A percentile compares a stretch with the other conserved stretches of the same genome.
Conservation (phyloP, 2,329 filamentous ascomycete species). For the Paradendryphiella salina region DNA sequence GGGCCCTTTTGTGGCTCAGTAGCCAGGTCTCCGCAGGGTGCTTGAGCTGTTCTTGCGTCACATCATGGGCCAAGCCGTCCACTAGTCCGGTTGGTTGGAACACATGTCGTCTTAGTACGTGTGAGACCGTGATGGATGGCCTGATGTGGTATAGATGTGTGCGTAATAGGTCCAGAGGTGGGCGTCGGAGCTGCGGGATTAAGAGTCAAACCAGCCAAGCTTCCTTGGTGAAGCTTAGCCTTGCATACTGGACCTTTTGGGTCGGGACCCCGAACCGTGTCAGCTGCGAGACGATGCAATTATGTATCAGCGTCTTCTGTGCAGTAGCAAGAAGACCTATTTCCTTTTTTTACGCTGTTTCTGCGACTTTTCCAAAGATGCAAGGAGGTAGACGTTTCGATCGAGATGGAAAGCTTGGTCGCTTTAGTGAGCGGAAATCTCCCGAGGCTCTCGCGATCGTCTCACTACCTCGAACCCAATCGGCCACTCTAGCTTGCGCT, state of each 20-base stretch:
- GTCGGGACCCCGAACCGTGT: not conserved
- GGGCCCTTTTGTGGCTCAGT: slow-evolving; percentile 30
- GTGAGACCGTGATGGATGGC: slow-evolving; percentile 16
- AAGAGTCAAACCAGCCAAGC: slow-evolving; percentile 21
- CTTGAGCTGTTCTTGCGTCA: slow-evolving; percentile 14
- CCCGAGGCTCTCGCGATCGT: slow-evolving; percentile 14
- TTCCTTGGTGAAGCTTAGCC: slow-evolving; percentile 40
- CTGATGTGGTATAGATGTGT: slow-evolving; percentile 27
- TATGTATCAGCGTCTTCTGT: not conserved
- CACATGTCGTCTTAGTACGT: slow-evolving; percentile 3
- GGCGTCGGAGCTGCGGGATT: slow-evolving; percentile 5
- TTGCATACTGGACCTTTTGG: not conserved
- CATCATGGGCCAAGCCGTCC: slow-evolving; percentile 21
- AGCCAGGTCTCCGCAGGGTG: slow-evolving; percentile 9
- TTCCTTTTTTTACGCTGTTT: not conserved
- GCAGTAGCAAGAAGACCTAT: not conserved
- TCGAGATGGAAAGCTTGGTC: slow-evolving; percentile 13
- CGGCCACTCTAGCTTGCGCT: slow-evolving; percentile 16
- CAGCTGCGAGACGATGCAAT: not conserved
- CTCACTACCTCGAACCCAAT: not conserved
- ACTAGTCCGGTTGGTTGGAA: slow-evolving; percentile 11
- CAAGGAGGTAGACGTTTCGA: not conserved
- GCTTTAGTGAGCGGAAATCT: slow-evolving; percentile 27
- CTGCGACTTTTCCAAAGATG: too few relatives aligned
- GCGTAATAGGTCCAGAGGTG: slow-evolving; percentile 28